These are phyloP conservation scores for Hemisphaericaspora subhashii DNA, from an alignment of 1,139 yeast genomes.

Conservation along the genomic window DNA sequence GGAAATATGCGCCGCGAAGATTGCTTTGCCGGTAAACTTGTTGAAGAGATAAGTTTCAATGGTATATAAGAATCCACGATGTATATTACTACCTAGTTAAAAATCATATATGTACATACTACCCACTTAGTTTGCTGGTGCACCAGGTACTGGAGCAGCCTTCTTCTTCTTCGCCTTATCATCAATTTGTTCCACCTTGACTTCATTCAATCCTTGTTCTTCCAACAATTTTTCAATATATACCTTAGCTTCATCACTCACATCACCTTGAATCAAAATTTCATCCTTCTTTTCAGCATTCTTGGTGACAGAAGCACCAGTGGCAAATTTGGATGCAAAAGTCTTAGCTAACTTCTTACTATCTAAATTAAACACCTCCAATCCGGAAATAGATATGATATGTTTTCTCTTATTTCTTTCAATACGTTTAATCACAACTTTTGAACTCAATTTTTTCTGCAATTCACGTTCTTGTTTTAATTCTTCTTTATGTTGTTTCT, in stretches of 20 bases:
- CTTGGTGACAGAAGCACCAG: conserved; percentile 95
- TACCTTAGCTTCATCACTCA: conserved; percentile 84
- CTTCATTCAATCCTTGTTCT: conserved; percentile 80
- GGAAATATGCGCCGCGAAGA: too few relatives aligned
- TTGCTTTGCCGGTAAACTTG: too few relatives aligned
- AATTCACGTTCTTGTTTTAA: conserved; percentile 84
- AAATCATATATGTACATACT: not conserved
- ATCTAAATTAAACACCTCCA: conserved; percentile 87
- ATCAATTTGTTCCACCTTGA: conserved; percentile 83
- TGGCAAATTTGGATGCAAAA: conserved; percentile 92
- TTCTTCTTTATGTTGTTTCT: conserved; percentile 86
- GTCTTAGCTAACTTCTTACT: conserved; percentile 89
- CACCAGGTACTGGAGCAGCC: conserved; percentile 10
- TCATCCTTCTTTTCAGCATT: conserved; percentile 92
- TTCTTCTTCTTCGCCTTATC: conserved; percentile 76
- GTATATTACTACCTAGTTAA: not conserved
- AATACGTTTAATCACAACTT: conserved; percentile 80
- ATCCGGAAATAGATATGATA: conserved; percentile 81
- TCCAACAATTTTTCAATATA: conserved; percentile 70
- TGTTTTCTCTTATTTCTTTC: conserved; percentile 90
- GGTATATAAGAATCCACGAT: too few relatives aligned
- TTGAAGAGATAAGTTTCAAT: too few relatives aligned
- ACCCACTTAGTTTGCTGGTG: not conserved
- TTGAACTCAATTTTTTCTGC: conserved; percentile 74
- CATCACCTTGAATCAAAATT: conserved; percentile 92